Evolutionary conservation across 352 stramenopile species (phyloP), one percentile per base, ranked within the genome.

Genomic region (Phytophthora capsici): DNA sequence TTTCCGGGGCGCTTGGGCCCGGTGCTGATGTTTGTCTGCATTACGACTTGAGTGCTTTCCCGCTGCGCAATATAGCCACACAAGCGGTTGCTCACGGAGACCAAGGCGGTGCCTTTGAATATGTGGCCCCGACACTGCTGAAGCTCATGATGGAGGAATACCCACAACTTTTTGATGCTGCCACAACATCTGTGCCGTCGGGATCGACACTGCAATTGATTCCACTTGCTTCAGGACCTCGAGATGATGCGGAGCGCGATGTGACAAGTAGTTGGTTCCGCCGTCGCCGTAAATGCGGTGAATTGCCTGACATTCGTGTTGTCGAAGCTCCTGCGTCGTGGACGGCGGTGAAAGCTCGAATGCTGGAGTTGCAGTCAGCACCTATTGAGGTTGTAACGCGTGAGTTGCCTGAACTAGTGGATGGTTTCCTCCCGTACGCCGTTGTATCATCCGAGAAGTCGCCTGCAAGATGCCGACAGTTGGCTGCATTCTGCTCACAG

Each of bases 61-160:
- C 82, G 19, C 44, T 87, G 32, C 67, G 67, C 7, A 87, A 84
- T 23, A 86, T 90, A n/a, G 52, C 76, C 12, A 66, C 58, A 0
- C 57, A 84, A 28, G 76, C 70, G 0, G 48, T 82, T 26, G 44
- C 51, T 2, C 59, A 68, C 9, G 66, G 75, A n/a, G 74, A 76
- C 4, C 48, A 79, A 20, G 73, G 69, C 9, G 57, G 67, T 6
- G 61, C 59, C 0, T 89, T 90, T 36, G 82, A 90, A 56, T 90
- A 78, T 26, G 65, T 83, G 3, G 73, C 79, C 1, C 78, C 79
- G 6, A 84, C 77, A 3, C 43, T 90, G 10, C 46, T 75, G 9
- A 82, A 79, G 17, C 75, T 90, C 8, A 66, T 89, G 46, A 61
- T 82, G 13, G 79, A 89, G 30, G 82, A 90, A 46, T 75, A 78